Conservation (phyloP, 768 basidiomycete species). For the Trametes gibbosa region DNA sequence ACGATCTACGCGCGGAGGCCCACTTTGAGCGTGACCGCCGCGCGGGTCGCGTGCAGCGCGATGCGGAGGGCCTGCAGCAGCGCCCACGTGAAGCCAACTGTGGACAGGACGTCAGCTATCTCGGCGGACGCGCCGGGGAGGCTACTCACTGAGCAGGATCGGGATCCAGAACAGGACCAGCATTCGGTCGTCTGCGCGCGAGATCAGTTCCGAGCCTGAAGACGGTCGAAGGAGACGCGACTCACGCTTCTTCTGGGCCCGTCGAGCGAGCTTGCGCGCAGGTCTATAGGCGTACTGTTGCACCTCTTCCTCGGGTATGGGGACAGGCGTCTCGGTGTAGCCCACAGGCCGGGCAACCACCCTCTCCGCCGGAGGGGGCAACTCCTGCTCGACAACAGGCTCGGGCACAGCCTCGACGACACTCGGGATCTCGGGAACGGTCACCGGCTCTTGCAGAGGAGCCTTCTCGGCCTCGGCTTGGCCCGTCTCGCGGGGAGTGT, state of each 20-base stretch:
- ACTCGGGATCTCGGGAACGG: background rate
- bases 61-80: conserved; percentile 29
- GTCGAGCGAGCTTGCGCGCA: conserved; percentile 38
- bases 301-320: conserved; percentile 64
- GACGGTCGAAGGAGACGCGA: conserved; percentile 2
- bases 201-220: conserved; percentile 7
- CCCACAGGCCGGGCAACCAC: conserved; percentile 39
- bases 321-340: conserved; percentile 44
- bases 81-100: conserved; percentile 36
- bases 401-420: background rate
- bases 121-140: background rate
- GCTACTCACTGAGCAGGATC: conserved; percentile 68
- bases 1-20: conserved; percentile 20
- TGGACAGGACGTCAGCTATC: background rate
- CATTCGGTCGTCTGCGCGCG: conserved; percentile 72
- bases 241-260: conserved; percentile 69
- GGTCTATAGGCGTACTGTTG: conserved; percentile 68
- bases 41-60: conserved; percentile 27
- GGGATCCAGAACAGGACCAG: conserved; percentile 84
- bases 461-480: conserved; percentile 19
- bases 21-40: conserved; percentile 25
- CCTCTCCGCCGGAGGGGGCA: conserved; percentile 29
- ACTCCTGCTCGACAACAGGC: conserved; percentile 9
- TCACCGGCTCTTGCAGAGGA: conserved; percentile 3
- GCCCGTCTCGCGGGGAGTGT: conserved; percentile 52